Evolutionary conservation across 129 eudicot species (phyloP).

Genomic region (Helianthus tuberosus): DNA sequence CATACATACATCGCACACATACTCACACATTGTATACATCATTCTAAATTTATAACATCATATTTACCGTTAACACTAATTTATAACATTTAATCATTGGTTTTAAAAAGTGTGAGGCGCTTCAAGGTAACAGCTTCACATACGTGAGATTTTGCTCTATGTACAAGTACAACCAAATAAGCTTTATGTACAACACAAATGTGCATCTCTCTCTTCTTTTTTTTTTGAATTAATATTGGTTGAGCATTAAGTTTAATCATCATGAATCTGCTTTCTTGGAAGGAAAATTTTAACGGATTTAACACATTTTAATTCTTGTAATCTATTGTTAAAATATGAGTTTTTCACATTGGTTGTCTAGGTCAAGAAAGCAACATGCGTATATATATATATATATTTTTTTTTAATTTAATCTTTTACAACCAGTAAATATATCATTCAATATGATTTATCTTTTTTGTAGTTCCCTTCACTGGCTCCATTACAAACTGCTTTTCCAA

Average conservation of each 20-base stretch:
- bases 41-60: too few relatives aligned
- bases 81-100: too few relatives aligned
- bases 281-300: background rate
- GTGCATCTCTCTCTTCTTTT: background rate
- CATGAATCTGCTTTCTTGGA: background rate
- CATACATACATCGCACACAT: too few relatives aligned
- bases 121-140: too few relatives aligned
- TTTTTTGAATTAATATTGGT: background rate
- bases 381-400: too few relatives aligned
- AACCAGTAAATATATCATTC: background rate
- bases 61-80: too few relatives aligned
- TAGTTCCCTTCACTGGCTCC: slow-evolving; percentile 73
- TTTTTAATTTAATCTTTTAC: background rate
- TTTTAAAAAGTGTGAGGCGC: too few relatives aligned
- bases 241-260: slow-evolving; percentile 1
- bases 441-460: slow-evolving; percentile 13
- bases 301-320: background rate
- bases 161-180: too few relatives aligned
- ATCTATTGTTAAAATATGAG: background rate
- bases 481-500: slow-evolving; percentile 69
- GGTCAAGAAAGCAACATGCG: background rate
- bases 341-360: background rate
- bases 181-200: too few relatives aligned
- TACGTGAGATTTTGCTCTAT: too few relatives aligned
- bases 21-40: too few relatives aligned